Base-by-base conservation (phyloP, 2,329 filamentous ascomycete species). In the Colletotrichum spaethianum region DNA sequence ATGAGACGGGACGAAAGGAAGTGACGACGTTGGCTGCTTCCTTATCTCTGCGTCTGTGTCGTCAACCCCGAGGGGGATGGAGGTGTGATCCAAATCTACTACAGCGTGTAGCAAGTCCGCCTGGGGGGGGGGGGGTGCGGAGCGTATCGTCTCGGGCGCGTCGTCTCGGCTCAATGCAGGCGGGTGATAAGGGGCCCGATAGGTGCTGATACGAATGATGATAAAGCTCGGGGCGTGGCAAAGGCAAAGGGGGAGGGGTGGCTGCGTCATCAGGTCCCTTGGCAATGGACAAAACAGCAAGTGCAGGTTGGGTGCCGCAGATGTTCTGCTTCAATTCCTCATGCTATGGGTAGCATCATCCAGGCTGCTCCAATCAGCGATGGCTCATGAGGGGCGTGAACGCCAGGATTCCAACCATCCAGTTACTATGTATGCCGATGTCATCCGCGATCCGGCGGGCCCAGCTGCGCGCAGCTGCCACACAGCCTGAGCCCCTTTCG, bases 171-270 rank as follows among this genome's bases (percentile, higher is more conserved):
- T 52, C 28, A 44, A 31, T 33, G 42, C 33, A 52, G 33, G 33
- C 36, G 60, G 61, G 40, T 52, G 67, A 65, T 59, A 50, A 53
- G 52, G 31, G 28, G 9, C 12, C 53, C 46, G 62, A 67, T 28
- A 70, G 61, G 56, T 55, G 38, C 28, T 42, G 57, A 44, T 44
- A 57, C 33, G 56, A 28, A 23, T 42, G 40, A 61, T 64, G 70
- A 72, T 70, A 72, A 72, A 72, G 70, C 70, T 72, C 7, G 70
- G 70, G 70, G 70, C 50, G 70, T 70, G 66, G 55, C 20, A 55
- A 6, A 36, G 48, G 48, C 4, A 36, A 57, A 11, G 18, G 42
- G 33, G n/a, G 16, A 38, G n/a, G 52, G 23, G 31, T 36, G 44
- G 26, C 9, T 40, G 38, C 26, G 26, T 60, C 56, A n/a, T 23